Evolutionary conservation across 116 monocot genomes (phyloP).

Genomic region (Iris pallida): DNA sequence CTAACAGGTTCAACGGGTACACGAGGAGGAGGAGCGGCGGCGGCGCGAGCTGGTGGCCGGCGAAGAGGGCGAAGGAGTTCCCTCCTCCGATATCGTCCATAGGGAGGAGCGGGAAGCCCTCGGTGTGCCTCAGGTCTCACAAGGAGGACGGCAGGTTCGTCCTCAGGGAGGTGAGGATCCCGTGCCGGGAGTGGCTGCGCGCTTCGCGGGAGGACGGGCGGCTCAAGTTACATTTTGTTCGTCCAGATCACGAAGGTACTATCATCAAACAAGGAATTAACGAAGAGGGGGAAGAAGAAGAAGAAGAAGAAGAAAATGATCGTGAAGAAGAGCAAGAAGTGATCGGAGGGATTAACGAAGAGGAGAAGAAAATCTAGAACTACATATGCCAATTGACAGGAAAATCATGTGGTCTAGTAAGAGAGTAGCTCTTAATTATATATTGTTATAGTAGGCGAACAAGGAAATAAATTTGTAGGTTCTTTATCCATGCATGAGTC

Average conservation of each 20-base stretch:
- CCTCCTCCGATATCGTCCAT: conserved; percentile 72
- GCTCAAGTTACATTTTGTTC: conserved; percentile 58
- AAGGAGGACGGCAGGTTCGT: conserved; percentile 71
- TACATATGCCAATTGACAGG: too few species aligned
- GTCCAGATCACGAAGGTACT: conserved; percentile 16
- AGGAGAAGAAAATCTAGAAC: too few species aligned
- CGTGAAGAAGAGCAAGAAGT: conserved; percentile 1
- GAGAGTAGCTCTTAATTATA: too few species aligned
- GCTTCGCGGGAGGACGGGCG: conserved; percentile 57
- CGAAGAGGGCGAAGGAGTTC: conserved; percentile 13
- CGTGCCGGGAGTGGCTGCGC: conserved; percentile 54
- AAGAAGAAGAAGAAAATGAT: neutral
- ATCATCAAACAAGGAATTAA: neutral
- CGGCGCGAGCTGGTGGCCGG: conserved; percentile 5
- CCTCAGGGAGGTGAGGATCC: conserved; percentile 60
- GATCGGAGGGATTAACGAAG: neutral
- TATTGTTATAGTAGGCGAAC: too few species aligned
- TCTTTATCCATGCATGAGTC: too few species aligned
- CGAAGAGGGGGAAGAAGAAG: neutral
- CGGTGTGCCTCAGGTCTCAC: conserved; percentile 46
- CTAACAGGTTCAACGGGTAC: too few species aligned
- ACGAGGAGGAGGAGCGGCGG: neutral
- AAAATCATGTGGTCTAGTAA: too few species aligned
- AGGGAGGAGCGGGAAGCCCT: conserved; percentile 59
- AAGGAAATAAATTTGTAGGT: too few species aligned